These are phyloP conservation scores for Hymenotorrendiella dingleyae DNA, from an alignment of 2,329 filamentous ascomycete species.

Conservation along the genomic window DNA sequence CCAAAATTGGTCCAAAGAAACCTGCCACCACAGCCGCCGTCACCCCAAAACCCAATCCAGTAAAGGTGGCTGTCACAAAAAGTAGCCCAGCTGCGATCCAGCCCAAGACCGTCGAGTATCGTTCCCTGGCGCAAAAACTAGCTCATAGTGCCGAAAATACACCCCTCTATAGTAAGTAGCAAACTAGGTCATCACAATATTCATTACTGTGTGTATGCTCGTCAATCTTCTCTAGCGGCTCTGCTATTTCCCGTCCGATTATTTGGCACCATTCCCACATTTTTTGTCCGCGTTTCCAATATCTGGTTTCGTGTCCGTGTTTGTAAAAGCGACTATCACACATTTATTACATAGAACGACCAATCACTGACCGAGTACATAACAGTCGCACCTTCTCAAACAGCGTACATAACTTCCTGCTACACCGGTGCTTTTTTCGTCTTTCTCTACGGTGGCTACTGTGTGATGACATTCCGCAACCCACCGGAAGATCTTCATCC, in stretches of 20 bases:
- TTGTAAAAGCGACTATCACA: slow-evolving; percentile 44
- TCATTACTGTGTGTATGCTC: too few species aligned
- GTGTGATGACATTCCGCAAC: slow-evolving; percentile 45
- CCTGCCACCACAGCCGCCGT: too few species aligned
- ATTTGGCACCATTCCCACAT: too few species aligned
- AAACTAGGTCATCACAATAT: too few species aligned
- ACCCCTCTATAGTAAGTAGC: background rate
- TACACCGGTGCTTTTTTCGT: slow-evolving; percentile 51
- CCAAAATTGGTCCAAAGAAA: slow-evolving; percentile 6
- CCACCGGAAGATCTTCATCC: slow-evolving; percentile 45
- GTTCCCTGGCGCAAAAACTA: background rate
- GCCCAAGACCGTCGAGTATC: background rate
- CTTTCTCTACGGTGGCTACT: slow-evolving; percentile 44
- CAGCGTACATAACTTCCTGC: slow-evolving; percentile 54
- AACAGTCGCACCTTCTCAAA: slow-evolving; percentile 59
- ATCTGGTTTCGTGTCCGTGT: too few species aligned
- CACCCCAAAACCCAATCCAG: background rate
- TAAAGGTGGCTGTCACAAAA: background rate
- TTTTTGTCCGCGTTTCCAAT: too few species aligned
- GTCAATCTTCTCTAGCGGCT: too few species aligned
- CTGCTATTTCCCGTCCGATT: too few species aligned
- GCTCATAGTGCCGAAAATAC: background rate
- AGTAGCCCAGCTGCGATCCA: background rate
- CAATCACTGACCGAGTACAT: slow-evolving; percentile 59
- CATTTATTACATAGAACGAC: slow-evolving; percentile 47